Percentiles rank a stretch among this genome's conserved stretches.
These are phyloP conservation scores for Russula foetens DNA, from an alignment of 768 basidiomycete genomes.

Conservation along the genomic window DNA sequence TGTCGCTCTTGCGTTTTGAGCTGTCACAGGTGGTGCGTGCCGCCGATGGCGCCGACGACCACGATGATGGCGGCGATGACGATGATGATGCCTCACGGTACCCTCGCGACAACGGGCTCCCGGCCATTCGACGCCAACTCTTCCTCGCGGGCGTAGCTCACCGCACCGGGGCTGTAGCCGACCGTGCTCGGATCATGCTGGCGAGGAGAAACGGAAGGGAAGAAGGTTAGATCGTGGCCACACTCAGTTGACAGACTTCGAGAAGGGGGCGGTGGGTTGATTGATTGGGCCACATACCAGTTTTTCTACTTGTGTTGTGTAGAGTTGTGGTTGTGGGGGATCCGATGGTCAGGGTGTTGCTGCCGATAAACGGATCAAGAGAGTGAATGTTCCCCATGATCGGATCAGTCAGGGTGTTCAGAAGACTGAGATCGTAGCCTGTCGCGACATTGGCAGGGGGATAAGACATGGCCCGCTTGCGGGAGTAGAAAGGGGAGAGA, in stretches of 20 bases:
- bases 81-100: conserved; percentile 39
- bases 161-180: conserved; percentile 8
- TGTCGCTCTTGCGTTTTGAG: too few relatives aligned
- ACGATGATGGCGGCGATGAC: conserved; percentile 33
- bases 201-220: neutral
- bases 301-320: conserved; percentile 27
- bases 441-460: too few relatives aligned
- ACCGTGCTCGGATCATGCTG: neutral
- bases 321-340: too few relatives aligned
- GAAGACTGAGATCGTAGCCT: conserved; percentile 26
- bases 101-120: neutral
- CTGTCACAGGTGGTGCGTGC: conserved; percentile 26
- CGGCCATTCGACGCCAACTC: conserved; percentile 7
- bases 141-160: conserved; percentile 16
- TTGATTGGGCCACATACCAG: conserved; percentile 21
- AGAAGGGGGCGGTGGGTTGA: neutral
- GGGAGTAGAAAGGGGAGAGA: too few relatives aligned
- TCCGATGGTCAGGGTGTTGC: too few relatives aligned
- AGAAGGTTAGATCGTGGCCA: too few relatives aligned
- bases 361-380: too few relatives aligned
- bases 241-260: neutral
- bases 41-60: conserved; percentile 46
- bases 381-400: too few relatives aligned
- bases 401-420: conserved; percentile 25
- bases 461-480: too few relatives aligned